Base-by-base conservation (phyloP, 1,139 yeast genomes). In the Arxiozyma slooffiae region DNA sequence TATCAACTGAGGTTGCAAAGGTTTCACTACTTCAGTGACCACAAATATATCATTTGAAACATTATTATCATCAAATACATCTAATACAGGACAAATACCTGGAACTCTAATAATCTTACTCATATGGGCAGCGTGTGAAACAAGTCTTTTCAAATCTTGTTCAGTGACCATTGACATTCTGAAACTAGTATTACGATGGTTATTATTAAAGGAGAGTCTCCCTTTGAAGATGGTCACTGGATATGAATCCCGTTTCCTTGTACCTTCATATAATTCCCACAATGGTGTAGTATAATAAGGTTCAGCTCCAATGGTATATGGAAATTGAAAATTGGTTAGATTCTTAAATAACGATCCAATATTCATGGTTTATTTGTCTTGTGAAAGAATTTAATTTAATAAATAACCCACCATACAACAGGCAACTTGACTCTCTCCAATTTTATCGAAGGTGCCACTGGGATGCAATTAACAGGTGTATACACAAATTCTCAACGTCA, bases 21-120 rank as follows among this genome's bases (percentile, higher is more conserved):
- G 94, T n/a, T 63, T 60, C 1, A 85, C 88, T 16, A 79, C 76
- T 65, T 92, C 98, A 1, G 96, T 85, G 9, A 89, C 75, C 26
- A 90, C 74, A 58, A 84, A 82, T n/a, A 85, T 68, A 22, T 74
- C 70, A 46, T 82, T 87, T 41, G 76, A 75, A 4, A 37, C 45
- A 18, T 34, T 30, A 62, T 85, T 71, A 16, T 65, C 65, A 55
- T 75, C 95, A 49, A 81, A 74, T 37, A 85, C 79, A 57, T 90
- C 97, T 14, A 86, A 59, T 17, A 81, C 77, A 42, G 76, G 72
- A 48, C 89, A 71, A 21, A 89, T 76, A 0, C 95, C 95, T 0
- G 98, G 98, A 30, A 86, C 74, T 54, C 82, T 79, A 61, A 89
- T 72, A 34, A 81, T 71, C 61, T 86, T 83, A 56, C 84, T 73